Evolutionary conservation across 805 yeast species (phyloP), one percentile per base, ranked within the genome.

Genomic region (Nakazawaea ernobii): DNA sequence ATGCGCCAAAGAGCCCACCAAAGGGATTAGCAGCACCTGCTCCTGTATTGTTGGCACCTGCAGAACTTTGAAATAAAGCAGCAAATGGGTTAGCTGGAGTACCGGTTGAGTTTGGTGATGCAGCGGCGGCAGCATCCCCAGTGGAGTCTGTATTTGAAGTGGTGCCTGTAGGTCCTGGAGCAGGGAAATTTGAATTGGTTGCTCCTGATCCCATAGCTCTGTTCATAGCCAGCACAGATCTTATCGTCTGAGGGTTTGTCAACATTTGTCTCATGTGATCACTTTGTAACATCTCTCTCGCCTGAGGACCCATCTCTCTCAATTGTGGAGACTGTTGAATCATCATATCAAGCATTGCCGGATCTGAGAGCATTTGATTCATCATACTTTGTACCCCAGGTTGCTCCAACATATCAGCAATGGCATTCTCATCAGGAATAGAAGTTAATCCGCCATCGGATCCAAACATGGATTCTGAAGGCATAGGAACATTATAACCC

Each of bases 381-480:
- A 92, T 79, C 50, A 84, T 75, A 61, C 90, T 90, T 61, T 84
- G 91, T 56, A 87, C 77, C 67, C 79, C 72, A 36, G 98, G 99
- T 55, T 79, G 78, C 15, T 80, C 82, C 83, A 94, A 73, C 86
- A 88, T 80, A 47, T 74, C 71, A 32, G 79, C 70, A 66, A 92
- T 61, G 52, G 86, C 90, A 43, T 84, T 91, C 42, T 87, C 85
- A 55, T 80, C 82, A 10, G 95, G 91, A 57, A 83, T 68, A 40
- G 77, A 79, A 38, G 82, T 82, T 87, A 85, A 79, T 14, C 97
- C 98, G 36, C 95, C 96, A 63, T 91, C 97, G 27, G 96, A 91
- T 1, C 97, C 97, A 69, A 92, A 90, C 85, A 88, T 77, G 40
- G 83, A 79, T 1, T 89, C 88, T 3, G 86, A 75, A 5, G 99